Evolutionary conservation across 768 basidiomycete genomes (phyloP), one percentile per base, ranked within the genome.

Genomic region (Coprinopsis strossmayeri): DNA sequence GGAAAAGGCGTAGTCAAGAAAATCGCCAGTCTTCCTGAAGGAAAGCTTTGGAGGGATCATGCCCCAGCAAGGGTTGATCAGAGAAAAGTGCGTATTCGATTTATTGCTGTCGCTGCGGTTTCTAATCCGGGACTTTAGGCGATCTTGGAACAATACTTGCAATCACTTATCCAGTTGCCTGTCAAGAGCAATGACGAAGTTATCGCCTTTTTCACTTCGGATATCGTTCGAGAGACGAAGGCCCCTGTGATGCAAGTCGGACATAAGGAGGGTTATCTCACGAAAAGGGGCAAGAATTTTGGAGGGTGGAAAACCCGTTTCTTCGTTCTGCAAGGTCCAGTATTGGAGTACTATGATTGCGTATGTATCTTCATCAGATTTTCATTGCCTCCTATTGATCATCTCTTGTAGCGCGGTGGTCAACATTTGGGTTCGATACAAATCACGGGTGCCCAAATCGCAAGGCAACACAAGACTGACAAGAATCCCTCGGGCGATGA

Each of bases 251-350:
- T 79, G 70, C 85, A 87, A 60, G 75, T 75, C 1, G 88, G 88
- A 23, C 82, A 93, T 69, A 96, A 95, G 66, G 91, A 95, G 64
- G 95, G 94, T 13, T 95, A 95, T 63, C 70, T 96, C 28, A 97
- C 95, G 17, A 97, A 97, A 69, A 78, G 92, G 50, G 94, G 94
- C 18, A 92, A 97, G 71, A 96, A 91, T 60, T 97, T 98, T 67
- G 96, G 96, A 38, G 93, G 95, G 1, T 94, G 91, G 95, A 94
- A 95, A 62, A 91, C 91, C 21, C 77, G 96, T 35, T 99, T 84
- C 66, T 98, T 98, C 59, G 91, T 97, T 5, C 73, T 97, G 21
- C 86, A 91, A 64, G 92, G 94, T 0, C 84, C 91, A 2, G 78
- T 87, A 1, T 73, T 98, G 44, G 91, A 95, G 60, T 99, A 98